Evolutionary conservation across 768 basidiomycete genomes (phyloP).

Genomic region (Lactarius psammicola): DNA sequence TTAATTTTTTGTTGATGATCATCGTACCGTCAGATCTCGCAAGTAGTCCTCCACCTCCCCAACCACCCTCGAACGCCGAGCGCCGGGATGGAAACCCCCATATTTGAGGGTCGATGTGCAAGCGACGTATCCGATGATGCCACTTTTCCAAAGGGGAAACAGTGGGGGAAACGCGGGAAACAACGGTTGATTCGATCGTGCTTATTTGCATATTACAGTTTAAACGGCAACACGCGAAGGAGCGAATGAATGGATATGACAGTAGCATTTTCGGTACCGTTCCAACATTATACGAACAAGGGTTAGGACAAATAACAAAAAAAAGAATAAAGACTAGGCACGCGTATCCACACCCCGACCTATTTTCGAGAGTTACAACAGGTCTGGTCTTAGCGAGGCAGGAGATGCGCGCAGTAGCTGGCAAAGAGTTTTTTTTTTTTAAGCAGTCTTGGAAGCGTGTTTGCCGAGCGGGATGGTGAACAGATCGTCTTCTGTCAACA

Average conservation of each 20-base stretch:
- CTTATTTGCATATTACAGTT: neutral
- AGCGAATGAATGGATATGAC: neutral
- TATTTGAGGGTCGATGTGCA: too few species aligned
- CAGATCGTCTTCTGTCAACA: constrained; percentile 41
- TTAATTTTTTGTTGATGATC: too few species aligned
- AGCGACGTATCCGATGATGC: too few species aligned
- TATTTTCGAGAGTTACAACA: neutral
- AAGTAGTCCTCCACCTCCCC: too few species aligned
- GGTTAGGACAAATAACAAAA: neutral
- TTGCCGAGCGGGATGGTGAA: constrained; percentile 44
- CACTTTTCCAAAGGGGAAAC: too few species aligned
- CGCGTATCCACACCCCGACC: neutral
- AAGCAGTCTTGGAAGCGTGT: neutral
- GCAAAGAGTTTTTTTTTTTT: neutral
- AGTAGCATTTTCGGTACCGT: neutral
- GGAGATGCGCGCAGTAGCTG: neutral
- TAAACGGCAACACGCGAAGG: neutral
- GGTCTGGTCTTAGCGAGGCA: neutral
- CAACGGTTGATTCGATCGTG: neutral
- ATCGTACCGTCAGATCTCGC: too few species aligned
- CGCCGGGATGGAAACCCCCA: too few species aligned
- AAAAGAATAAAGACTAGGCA: neutral
- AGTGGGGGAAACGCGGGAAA: neutral
- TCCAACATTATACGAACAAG: neutral
- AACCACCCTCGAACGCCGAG: too few species aligned